Base-by-base conservation (phyloP, 768 basidiomycete species). In the Boletus sensibilis region DNA sequence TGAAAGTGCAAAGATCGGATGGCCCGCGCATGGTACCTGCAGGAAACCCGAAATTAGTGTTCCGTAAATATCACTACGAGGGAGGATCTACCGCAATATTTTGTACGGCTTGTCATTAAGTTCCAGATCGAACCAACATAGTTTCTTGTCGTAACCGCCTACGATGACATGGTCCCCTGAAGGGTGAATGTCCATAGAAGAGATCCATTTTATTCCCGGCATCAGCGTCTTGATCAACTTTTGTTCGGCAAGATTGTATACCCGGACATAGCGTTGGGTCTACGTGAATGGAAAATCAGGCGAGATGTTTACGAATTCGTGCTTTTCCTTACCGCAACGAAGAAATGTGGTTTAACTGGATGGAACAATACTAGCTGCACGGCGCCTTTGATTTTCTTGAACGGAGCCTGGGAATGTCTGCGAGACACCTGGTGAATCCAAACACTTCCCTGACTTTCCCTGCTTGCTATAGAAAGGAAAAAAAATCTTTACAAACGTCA, bases 71-170 rank as follows among this genome's bases (percentile, higher is more conserved):
- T 34, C 18, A 45, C 21, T 11, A 10, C 16, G 7, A 49, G 16
- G n/a, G 33, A 44, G 42, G 37, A 55, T 56, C 50, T 72, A 92
- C 94, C 93, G 84, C 64, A 99, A 76, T 52, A 97, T 85, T 76
- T 97, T 98, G 82, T 96, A 99, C 1, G 97, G 97, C 72, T 96
- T 97, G 60, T 92, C 89, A 63, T 89, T 92, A 53, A 99, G 84
- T 67, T 98, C 97, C 61, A 99, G 78, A 76, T 99, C 97, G 72
- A 98, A 98, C 97, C 97, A 99, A 72, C 94, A 95, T 16, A 99
- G 76, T 72, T 98, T 97, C 63, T 91, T 88, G 76, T 99, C 97
- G 72, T 98, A 98, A 45, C 93, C 93, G 56, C 97, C 97, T 48
- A 99, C 92, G 58, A 99, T 93, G 58, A 99, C 78, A 77, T 99